These are phyloP conservation scores for Alternaria ventricosa DNA, from an alignment of 2,329 filamentous ascomycete species.

Conservation along the genomic window DNA sequence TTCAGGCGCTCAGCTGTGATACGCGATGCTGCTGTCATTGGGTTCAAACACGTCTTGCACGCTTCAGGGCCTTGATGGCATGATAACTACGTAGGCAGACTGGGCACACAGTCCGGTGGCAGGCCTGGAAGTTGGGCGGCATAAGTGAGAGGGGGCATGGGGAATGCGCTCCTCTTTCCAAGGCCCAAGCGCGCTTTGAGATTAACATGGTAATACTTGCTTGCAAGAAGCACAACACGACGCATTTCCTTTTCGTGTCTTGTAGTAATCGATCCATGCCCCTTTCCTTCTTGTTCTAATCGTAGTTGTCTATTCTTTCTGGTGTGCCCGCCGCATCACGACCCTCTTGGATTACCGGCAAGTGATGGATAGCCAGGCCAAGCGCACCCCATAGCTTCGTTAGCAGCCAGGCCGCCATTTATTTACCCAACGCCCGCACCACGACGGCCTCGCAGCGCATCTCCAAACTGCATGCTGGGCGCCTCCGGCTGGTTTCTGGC, in stretches of 20 bases:
- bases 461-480: conserved; percentile 24
- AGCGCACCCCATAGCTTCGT: neutral
- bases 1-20: conserved; percentile 1
- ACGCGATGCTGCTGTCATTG: neutral
- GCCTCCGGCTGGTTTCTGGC: conserved; percentile 28
- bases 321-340: neutral
- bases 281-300: conserved; percentile 5
- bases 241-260: conserved; percentile 12
- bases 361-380: neutral
- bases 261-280: neutral
- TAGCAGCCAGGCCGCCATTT: neutral
- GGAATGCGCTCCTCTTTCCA: neutral
- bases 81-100: conserved; percentile 3
- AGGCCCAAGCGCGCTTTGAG: conserved; percentile 17
- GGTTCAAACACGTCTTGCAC: neutral
- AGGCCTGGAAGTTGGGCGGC: conserved; percentile 8
- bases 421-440: neutral
- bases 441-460: conserved; percentile 8
- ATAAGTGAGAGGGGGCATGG: neutral
- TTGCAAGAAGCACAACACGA: conserved; percentile 17
- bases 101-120: conserved; percentile 1
- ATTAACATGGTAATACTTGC: conserved; percentile 15
- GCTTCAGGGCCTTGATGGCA: neutral
- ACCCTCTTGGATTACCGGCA: conserved; percentile 6
- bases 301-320: neutral